These are phyloP conservation scores for Colletotrichum sp. DNA, from an alignment of 2,329 filamentous ascomycete genomes.

Conservation along the genomic window DNA sequence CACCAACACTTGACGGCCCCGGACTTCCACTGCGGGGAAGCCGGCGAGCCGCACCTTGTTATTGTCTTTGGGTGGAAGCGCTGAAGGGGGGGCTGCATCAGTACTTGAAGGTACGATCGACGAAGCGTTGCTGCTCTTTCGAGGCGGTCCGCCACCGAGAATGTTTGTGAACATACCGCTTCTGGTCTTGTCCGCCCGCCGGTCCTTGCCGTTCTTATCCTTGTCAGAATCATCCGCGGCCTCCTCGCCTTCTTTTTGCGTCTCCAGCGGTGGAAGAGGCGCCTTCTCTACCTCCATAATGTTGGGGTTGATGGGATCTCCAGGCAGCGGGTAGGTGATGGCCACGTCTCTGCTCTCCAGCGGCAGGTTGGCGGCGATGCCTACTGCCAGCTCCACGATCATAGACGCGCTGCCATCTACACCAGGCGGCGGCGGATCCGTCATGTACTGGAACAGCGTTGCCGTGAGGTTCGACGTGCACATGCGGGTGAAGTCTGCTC, in stretches of 20 bases:
- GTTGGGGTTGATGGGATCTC: conserved; percentile 69
- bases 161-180: conserved; percentile 46
- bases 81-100: conserved; percentile 43
- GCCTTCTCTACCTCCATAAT: conserved; percentile 89
- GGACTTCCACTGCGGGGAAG: conserved; percentile 76
- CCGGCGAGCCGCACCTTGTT: conserved; percentile 75
- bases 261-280: conserved; percentile 65
- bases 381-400: conserved; percentile 90
- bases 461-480: conserved; percentile 72
- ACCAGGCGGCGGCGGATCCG: conserved; percentile 77
- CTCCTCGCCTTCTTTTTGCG: conserved; percentile 41
- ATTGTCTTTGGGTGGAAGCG: conserved; percentile 47
- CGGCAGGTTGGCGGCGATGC: conserved; percentile 84
- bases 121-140: conserved; percentile 37
- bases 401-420: conserved; percentile 89
- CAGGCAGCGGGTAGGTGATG: conserved; percentile 84
- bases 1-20: conserved; percentile 74
- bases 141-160: conserved; percentile 21
- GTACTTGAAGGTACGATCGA: conserved; percentile 33
- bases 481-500: conserved; percentile 70
- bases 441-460: conserved; percentile 74
- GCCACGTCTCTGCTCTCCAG: conserved; percentile 90
- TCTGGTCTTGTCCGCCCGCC: conserved; percentile 47
- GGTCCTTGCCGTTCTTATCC: conserved; percentile 46
- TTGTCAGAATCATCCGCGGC: conserved; percentile 46